phyloP scores from a whole-genome alignment of 2,329 filamentous ascomycete genomes.

The Diaporthe destruens region DNA sequence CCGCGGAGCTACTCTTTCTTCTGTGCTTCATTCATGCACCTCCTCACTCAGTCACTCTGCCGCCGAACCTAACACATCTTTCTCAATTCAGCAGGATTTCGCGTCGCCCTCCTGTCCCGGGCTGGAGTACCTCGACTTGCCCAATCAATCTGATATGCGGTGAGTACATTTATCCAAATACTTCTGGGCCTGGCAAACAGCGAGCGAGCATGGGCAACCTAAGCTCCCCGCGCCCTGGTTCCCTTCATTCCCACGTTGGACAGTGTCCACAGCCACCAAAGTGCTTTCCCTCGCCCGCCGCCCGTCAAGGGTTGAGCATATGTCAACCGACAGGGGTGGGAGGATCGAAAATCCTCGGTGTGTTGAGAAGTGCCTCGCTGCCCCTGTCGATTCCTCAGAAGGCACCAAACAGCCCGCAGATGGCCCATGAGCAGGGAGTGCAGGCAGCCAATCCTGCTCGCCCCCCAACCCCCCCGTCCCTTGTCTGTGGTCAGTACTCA shows the following conservation, averaged over 20 bases:
- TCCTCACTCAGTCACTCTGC: slow-evolving; percentile 6
- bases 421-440: slow-evolving; percentile 28
- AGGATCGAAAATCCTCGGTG: slow-evolving; percentile 22
- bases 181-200: not conserved
- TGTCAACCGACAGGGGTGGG: slow-evolving; percentile 33
- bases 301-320: slow-evolving; percentile 26
- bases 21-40: slow-evolving; percentile 40
- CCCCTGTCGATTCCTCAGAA: slow-evolving; percentile 29
- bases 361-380: slow-evolving; percentile 22
- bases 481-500: slow-evolving; percentile 19
- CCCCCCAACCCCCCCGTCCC: slow-evolving; percentile 8
- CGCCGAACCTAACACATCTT: slow-evolving; percentile 47
- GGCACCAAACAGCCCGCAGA: slow-evolving; percentile 26
- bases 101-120: slow-evolving; percentile 64
- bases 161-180: slow-evolving; percentile 52
- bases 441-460: slow-evolving; percentile 31
- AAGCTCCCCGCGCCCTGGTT: not conserved
- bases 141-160: slow-evolving; percentile 67
- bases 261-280: slow-evolving; percentile 25
- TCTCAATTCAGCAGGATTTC: slow-evolving; percentile 62
- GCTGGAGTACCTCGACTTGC: slow-evolving; percentile 68
- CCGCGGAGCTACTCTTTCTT: slow-evolving; percentile 16
- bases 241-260: slow-evolving; percentile 7
- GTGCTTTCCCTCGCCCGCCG: slow-evolving; percentile 41
- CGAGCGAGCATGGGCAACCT: not conserved